Evolutionary conservation across 331 rosid species (phyloP), one percentile per base, ranked within the genome.

Genomic region (Telfairia occidentalis): DNA sequence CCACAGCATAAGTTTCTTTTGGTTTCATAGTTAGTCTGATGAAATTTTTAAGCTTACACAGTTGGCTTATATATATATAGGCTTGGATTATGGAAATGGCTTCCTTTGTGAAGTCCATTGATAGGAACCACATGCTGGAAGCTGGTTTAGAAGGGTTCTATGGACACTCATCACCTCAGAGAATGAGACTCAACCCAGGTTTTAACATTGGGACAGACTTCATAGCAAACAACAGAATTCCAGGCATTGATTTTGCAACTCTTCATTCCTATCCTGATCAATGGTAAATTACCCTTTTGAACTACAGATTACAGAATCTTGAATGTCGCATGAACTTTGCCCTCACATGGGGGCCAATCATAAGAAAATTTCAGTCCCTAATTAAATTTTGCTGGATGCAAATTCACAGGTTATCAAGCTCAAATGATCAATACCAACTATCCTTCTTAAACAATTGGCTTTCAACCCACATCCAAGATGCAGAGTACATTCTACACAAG

Each of bases 81-180:
- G 97, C 81, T 23, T 94, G 98, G 97, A 91, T 94, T 75, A 81
- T 65, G 81, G 98, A 91, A 88, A 91, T 91, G 97, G 96, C 96
- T 73, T 87, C 83, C 26, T 83, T 86, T 77, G 97, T 89, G 61
- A 94, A 94, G 83, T 89, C 91, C 42, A 87, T 94, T 48, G 98
- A 94, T 77, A 89, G 92, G 79, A 94, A 89, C 42, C 98, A 91
- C 88, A 83, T 94, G 71, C 83, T 91, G 70, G 98, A 94, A 78
- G 97, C 86, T 12, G 98, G 98, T 13, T 80, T 91, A 16, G 98
- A 91, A 85, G 98, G 98, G 2, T 91, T 94, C 80, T 91, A 91
- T 69, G 98, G 98, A 28, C 89, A 83, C 32, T 86, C 92, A 21
- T 86, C 92, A 1, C 98, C 95, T 52, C 91, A 83, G 77, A 88